Evolutionary conservation across 2,329 filamentous ascomycete genomes (phyloP), one percentile per base, ranked within the genome.

Genomic region (Colletotrichum sp.): DNA sequence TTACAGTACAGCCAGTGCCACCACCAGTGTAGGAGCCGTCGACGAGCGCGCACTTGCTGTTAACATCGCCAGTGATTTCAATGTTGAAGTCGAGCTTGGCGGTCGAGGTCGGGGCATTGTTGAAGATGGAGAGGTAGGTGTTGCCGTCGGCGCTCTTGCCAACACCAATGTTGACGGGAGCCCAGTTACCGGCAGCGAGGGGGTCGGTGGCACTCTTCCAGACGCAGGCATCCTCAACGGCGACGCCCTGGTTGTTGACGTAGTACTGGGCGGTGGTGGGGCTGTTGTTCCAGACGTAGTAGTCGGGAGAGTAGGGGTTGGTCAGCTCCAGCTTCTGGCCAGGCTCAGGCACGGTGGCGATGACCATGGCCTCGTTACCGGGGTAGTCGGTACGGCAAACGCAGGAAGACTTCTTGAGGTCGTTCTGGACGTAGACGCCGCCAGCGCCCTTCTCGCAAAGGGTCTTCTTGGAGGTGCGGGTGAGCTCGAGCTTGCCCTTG

Each of bases 381-480:
- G 97, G 97, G 87, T 99, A 99, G 85, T 98, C 96, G 79, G 97
- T 98, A 85, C 95, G 95, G 92, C 97, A 99, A 80, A 98, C 91
- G 60, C 94, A 90, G 32, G 95, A 93, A 59, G 90, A 86, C 48
- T 91, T 82, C 66, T 85, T 82, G 39, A 98, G 89, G 71, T 93
- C 92, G 90, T 98, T 99, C 84, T 93, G 83, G 76, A 98, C 91
- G 75, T 89, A 88, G 79, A 98, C 91, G 78, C 93, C 91, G 55
- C 92, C 92, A 66, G 91, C 90, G 77, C 96, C 96, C 36, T 86
- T 80, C 81, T 94, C 92, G 86, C 97, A 99, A 39, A 99, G 92
- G 65, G 89, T 94, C 76, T 90, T 90, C 77, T 88, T 90, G n/a
- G 83, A 84, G 3, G 89, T 80, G 82, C 96, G 95, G 81, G 95